Base-by-base conservation (phyloP, 371 early-diverging fungal genomes). In the Saksenaea oblongispora region DNA sequence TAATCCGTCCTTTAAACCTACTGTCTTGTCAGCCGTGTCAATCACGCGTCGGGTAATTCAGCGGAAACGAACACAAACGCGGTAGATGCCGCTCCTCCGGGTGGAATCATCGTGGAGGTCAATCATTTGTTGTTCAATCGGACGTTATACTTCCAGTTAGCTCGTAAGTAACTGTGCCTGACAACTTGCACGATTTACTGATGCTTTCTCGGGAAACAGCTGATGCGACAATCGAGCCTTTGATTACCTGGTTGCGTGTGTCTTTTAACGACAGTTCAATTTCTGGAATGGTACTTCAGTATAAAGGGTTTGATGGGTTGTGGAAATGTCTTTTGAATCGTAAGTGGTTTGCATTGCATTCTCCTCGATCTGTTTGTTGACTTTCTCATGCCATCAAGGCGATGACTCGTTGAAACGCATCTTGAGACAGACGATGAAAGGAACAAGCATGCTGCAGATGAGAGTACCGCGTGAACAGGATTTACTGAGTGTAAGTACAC, bases 161-260 rank as follows among this genome's bases (percentile, higher is more conserved):
- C 82, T 54, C 70, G 82, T 78, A 73, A 73, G 71, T 72, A 10
- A 17, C 9, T 47, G 10, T 22, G 3, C 22, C 9, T 26, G 10
- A 11, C 39, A 11, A 22, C 10, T 3, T 26, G 9, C 8, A 22
- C n/a, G 5, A 22, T 5, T 22, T 47, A 47, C 51, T 22, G 17
- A 47, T 22, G 24, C 10, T 2, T n/a, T 39, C 39, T n/a, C 15
- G 39, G n/a, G 13, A 22, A 31, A 9, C 62, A 82, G 82, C 73
- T 27, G 79, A 82, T 62, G 82, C 79, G 1, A 82, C 82, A 2
- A 82, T 82, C 61, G 82, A 82, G 15, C 82, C 82, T 3, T 63
- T 82, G 58, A 63, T 82, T 28, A 73, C 74, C 34, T 79, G 82
- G 66, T 59, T 82, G 57, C 67, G 78, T 36, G 62, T 78, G 13